These are phyloP conservation scores for Punica granatum DNA, from an alignment of 345 rosid species.

Conservation along the genomic window DNA sequence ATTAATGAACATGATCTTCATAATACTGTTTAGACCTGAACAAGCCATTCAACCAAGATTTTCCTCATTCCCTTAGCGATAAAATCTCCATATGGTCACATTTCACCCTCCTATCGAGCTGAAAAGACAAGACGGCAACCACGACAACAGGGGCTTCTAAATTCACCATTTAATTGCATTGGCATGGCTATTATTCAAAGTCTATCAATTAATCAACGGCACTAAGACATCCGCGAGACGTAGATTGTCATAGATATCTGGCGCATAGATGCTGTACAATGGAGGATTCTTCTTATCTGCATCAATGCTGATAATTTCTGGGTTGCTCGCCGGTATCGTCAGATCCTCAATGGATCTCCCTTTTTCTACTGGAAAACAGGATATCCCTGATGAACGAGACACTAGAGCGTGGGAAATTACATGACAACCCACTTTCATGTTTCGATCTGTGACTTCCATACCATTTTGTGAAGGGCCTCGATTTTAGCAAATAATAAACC, in stretches of 20 bases:
- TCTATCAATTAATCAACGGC: too few relatives aligned
- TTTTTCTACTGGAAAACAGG: constrained; percentile 22
- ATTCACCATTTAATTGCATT: constrained; percentile 7
- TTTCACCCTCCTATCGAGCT: constrained; percentile 64
- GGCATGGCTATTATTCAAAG: not conserved
- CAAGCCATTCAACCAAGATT: constrained; percentile 94
- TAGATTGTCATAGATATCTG: constrained; percentile 58
- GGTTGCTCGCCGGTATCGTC: constrained; percentile 27
- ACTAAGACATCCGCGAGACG: constrained; percentile 71
- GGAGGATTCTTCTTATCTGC: constrained; percentile 51
- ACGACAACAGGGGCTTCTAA: too few relatives aligned
- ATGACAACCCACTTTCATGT: not conserved
- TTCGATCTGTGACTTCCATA: constrained; percentile 7
- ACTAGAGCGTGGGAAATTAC: not conserved
- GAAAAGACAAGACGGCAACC: constrained; percentile 18
- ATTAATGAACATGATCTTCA: not conserved
- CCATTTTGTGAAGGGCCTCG: constrained; percentile 25
- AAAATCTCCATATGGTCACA: constrained; percentile 57
- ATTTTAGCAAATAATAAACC: too few relatives aligned
- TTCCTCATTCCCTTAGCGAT: constrained; percentile 81
- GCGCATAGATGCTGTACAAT: constrained; percentile 70
- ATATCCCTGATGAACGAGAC: not conserved
- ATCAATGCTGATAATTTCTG: constrained; percentile 52
- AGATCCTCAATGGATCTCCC: constrained; percentile 19
- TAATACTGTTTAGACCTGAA: constrained; percentile 52